A percentile compares a stretch with the other conserved stretches of the same genome.
Conservation (phyloP, 1,284 basidiomycete species). For the Uromyces viciae-fabae region DNA sequence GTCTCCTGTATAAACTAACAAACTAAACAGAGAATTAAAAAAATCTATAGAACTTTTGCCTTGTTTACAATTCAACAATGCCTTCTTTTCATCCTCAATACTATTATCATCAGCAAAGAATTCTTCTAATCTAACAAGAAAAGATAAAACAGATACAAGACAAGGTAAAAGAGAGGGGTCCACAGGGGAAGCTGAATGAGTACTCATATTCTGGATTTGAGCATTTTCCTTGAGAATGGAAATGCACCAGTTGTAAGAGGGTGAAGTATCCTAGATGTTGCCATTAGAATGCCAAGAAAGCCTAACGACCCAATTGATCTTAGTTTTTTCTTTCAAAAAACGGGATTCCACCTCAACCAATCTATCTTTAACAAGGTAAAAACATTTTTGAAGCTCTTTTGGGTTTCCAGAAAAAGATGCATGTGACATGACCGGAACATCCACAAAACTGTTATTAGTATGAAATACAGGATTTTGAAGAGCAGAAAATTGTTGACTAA, state of each 20-base stretch:
- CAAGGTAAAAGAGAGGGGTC: background rate
- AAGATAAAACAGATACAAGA: background rate
- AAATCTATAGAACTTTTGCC: too few relatives aligned
- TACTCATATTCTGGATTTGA: background rate
- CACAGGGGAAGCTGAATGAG: background rate
- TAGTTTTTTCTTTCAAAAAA: background rate
- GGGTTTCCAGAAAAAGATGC: slow-evolving; percentile 10
- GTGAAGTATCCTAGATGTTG: background rate
- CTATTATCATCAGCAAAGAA: background rate
- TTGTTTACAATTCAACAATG: slow-evolving; percentile 1
- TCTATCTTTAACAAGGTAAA: background rate
- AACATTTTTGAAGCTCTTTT: background rate
- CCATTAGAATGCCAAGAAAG: background rate
- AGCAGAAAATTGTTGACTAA: background rate
- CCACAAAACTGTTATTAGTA: background rate
- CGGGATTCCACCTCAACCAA: background rate
- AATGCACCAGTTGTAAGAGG: slow-evolving; percentile 23
- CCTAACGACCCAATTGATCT: slow-evolving; percentile 25
- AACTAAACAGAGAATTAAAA: too few relatives aligned
- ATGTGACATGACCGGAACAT: background rate
- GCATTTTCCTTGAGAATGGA: slow-evolving; percentile 11
- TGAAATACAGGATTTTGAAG: background rate
- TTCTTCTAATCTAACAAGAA: background rate
- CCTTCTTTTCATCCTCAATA: background rate
- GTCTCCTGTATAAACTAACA: too few relatives aligned